Evolutionary conservation across 257 asterid species (phyloP).

Genomic region (Nicotiana tabacum): DNA sequence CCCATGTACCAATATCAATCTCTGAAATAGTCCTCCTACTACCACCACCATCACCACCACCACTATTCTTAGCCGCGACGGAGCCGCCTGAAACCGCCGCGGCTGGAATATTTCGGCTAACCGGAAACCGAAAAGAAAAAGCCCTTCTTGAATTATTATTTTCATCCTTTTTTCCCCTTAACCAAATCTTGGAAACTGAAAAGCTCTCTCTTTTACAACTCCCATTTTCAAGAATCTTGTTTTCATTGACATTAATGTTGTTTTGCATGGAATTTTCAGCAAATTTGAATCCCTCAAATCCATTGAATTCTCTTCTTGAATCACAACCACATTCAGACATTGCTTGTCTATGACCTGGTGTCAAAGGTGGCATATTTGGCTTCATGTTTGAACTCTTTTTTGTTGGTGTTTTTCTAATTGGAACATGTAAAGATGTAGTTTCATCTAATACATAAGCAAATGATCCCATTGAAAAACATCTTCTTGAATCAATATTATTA

Average conservation of each 20-base stretch:
- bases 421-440: conserved; percentile 60
- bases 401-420: conserved; percentile 50
- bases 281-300: conserved; percentile 43
- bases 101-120: conserved; percentile 3
- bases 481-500: conserved; percentile 46
- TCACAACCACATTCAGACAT: conserved; percentile 81
- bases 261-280: background rate
- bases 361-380: conserved; percentile 33
- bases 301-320: conserved; percentile 66
- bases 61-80: conserved; percentile 24
- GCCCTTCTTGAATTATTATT: conserved; percentile 46
- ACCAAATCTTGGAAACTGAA: conserved; percentile 72
- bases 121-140: conserved; percentile 61
- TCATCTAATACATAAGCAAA: conserved; percentile 90
- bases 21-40: conserved; percentile 48
- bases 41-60: conserved; percentile 1
- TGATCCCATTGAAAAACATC: conserved; percentile 96
- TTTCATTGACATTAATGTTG: conserved; percentile 21
- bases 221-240: conserved; percentile 18
- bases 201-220: conserved; percentile 56
- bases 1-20: conserved; percentile 47
- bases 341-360: conserved; percentile 57
- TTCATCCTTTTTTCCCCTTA: conserved; percentile 46
- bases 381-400: conserved; percentile 59
- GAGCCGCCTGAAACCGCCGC: conserved; percentile 10